Conservation (phyloP, 2,329 filamentous ascomycete species). For the Fusarium temperatum region DNA sequence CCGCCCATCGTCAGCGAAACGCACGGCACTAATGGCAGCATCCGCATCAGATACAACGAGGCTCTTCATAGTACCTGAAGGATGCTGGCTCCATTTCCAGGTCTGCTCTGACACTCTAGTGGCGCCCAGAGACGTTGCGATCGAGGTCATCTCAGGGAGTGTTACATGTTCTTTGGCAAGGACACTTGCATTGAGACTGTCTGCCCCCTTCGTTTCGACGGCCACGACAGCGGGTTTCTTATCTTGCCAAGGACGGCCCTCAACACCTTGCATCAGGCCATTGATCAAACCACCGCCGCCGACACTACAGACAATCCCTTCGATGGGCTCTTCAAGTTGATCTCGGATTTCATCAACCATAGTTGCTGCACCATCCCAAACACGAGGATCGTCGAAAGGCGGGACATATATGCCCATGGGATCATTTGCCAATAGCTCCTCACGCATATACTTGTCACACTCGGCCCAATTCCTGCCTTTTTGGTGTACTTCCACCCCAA, state of each 20-base stretch:
- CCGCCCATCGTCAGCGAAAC: constrained; percentile 83
- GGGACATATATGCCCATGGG: constrained; percentile 69
- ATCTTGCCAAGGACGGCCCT: constrained; percentile 51
- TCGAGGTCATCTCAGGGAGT: constrained; percentile 75
- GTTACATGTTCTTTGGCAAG: constrained; percentile 65
- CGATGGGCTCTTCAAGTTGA: constrained; percentile 59
- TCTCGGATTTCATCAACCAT: constrained; percentile 62
- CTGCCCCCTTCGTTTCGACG: constrained; percentile 79
- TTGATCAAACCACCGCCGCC: constrained; percentile 84
- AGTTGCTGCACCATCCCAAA: constrained; percentile 72
- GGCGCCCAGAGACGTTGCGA: constrained; percentile 80
- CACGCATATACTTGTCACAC: constrained; percentile 73
- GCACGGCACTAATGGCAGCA: constrained; percentile 79
- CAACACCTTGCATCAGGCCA: constrained; percentile 76
- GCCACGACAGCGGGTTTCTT: constrained; percentile 67
- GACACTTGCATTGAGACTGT: constrained; percentile 73
- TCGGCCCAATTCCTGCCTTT: constrained; percentile 73
- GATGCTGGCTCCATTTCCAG: constrained; percentile 68
- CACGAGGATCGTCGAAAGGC: constrained; percentile 73
- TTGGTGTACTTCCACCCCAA: constrained; percentile 75
- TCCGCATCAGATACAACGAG: constrained; percentile 63
- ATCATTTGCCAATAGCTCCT: constrained; percentile 63
- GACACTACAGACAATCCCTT: constrained; percentile 79
- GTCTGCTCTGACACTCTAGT: constrained; percentile 73
- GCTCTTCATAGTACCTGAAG: constrained; percentile 47